phyloP scores from a whole-genome alignment of 768 basidiomycete species.

The Roridomyces roridus region DNA sequence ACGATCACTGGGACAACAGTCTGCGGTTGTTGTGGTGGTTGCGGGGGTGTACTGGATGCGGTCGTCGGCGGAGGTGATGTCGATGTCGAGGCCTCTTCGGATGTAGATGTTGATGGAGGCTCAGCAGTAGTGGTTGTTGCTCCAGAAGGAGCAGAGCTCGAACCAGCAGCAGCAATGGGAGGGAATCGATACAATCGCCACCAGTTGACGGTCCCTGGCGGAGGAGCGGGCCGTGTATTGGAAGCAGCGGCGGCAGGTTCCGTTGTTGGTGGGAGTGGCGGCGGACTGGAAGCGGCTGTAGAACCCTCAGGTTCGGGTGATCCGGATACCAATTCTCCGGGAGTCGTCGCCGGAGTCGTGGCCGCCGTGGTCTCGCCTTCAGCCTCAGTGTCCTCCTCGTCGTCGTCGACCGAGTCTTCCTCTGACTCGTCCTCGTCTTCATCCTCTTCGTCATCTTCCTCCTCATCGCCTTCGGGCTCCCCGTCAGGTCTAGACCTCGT shows the following conservation, averaged over 20 bases:
- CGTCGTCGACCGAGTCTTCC: conserved; percentile 22
- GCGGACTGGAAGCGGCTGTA: neutral
- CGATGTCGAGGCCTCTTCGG: neutral
- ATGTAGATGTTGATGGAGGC: neutral
- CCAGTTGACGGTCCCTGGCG: conserved; percentile 66
- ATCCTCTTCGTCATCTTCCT: conserved; percentile 15
- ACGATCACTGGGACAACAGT: conserved; percentile 84
- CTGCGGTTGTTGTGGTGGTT: conserved; percentile 26
- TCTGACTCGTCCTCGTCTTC: conserved; percentile 25
- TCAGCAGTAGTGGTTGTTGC: neutral
- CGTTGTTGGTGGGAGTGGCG: neutral
- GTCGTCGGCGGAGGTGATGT: neutral
- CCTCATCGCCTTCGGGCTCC: neutral
- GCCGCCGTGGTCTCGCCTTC: conserved; percentile 14
- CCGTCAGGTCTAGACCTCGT: conserved; percentile 31
- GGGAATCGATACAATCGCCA: conserved; percentile 88
- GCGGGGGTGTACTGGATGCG: neutral
- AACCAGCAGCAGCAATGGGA: conserved; percentile 45
- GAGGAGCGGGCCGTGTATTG: too few relatives aligned
- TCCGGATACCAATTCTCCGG: neutral
- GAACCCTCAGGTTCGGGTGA: too few relatives aligned
- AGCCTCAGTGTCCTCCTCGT: neutral
- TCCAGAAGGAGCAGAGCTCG: neutral
- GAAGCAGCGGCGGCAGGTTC: conserved; percentile 19
- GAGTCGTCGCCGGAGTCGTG: neutral